These are phyloP conservation scores for Podospora comata DNA, from an alignment of 495 filamentous ascomycete species.

Conservation along the genomic window DNA sequence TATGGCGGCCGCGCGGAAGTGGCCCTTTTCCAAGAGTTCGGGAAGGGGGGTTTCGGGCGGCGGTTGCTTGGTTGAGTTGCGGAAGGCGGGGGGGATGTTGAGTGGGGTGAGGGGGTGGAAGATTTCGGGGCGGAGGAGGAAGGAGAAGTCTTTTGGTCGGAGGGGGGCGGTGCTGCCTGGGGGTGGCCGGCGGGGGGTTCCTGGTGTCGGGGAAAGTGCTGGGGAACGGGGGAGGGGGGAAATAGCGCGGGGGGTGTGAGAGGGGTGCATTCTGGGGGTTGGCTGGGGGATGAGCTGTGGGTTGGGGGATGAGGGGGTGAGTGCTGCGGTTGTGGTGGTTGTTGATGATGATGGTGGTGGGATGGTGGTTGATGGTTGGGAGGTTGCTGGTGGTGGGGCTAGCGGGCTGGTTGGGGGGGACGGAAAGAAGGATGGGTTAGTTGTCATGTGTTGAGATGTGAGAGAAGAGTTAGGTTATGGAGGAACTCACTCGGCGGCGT, in stretches of 20 bases:
- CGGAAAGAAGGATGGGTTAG: conserved; percentile 12
- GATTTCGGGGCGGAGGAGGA: conserved; percentile 70
- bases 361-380: background rate
- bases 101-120: conserved; percentile 74
- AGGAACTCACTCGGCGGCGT: conserved; percentile 50
- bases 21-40: conserved; percentile 54
- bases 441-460: background rate
- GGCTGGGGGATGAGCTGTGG: conserved; percentile 9
- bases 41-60: conserved; percentile 48
- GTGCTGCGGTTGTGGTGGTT: conserved; percentile 28
- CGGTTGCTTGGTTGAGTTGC: conserved; percentile 44
- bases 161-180: conserved; percentile 9
- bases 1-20: conserved; percentile 73
- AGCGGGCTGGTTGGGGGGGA: background rate
- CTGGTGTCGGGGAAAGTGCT: conserved; percentile 24
- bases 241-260: conserved; percentile 17
- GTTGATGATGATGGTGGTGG: background rate
- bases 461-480: background rate
- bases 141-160: conserved; percentile 68
- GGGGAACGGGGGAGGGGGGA: conserved; percentile 30
- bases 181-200: conserved; percentile 8
- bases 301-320: conserved; percentile 24
- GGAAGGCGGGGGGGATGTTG: conserved; percentile 63
- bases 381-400: background rate
- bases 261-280: conserved; percentile 10